phyloP scores from a whole-genome alignment of 2,329 filamentous ascomycete species.

The Aspergillus clavatus region DNA sequence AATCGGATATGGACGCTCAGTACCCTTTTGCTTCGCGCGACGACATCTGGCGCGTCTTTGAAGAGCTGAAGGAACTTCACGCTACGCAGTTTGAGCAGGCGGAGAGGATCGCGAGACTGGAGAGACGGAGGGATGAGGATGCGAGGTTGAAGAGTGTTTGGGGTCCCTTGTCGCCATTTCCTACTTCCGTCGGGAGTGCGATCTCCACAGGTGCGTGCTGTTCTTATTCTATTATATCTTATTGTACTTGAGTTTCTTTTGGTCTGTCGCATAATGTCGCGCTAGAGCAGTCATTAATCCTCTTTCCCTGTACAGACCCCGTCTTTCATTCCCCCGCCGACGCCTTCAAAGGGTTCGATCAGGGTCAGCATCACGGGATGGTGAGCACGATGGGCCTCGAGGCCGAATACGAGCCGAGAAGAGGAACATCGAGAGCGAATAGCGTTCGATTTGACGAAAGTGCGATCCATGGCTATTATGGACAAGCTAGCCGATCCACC shows the following conservation, averaged over 20 bases:
- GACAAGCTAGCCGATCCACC: constrained; percentile 74
- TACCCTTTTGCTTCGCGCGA: constrained; percentile 60
- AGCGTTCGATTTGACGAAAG: constrained; percentile 98
- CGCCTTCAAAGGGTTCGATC: constrained; percentile 82
- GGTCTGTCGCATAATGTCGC: no score
- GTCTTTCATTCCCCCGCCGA: constrained; percentile 74
- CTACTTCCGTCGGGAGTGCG: constrained; percentile 74
- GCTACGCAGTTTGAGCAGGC: constrained; percentile 57
- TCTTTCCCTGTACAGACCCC: constrained; percentile 57
- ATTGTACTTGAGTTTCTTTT: no score
- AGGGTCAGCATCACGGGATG: constrained; percentile 73
- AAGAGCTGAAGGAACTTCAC: constrained; percentile 58
- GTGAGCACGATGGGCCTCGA: constrained; percentile 80
- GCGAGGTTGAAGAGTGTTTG: constrained; percentile 75
- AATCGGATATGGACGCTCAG: constrained; percentile 56
- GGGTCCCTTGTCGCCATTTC: constrained; percentile 79
- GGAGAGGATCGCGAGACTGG: constrained; percentile 57
- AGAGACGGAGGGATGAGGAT: constrained; percentile 60
- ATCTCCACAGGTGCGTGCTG: constrained; percentile 72
- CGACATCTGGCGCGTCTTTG: constrained; percentile 61
- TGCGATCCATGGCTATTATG: constrained; percentile 85
- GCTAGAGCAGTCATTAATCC: constrained; percentile 1
- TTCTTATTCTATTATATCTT: background rate
- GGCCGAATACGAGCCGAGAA: constrained; percentile 76
- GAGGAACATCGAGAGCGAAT: constrained; percentile 86